phyloP scores from a whole-genome alignment of 2,329 filamentous ascomycete genomes.

The Aureobasidium mangrovei region DNA sequence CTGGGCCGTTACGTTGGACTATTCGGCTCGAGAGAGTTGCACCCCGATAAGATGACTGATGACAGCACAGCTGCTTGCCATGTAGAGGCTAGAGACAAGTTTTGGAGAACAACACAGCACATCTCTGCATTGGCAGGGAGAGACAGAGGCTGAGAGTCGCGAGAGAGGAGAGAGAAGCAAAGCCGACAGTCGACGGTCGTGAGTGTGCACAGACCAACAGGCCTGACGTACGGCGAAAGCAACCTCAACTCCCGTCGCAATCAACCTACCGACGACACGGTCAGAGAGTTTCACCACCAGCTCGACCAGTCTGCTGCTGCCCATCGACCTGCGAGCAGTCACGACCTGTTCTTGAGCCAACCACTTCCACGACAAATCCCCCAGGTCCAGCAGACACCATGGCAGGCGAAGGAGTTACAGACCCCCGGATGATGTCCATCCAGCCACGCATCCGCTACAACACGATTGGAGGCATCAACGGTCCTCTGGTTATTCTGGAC shows the following conservation, averaged over 20 bases:
- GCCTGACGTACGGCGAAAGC: too few species aligned
- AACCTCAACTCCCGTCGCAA: neutral
- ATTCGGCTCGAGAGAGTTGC: too few species aligned
- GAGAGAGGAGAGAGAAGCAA: too few species aligned
- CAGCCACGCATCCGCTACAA: conserved; percentile 83
- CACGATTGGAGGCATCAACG: conserved; percentile 96
- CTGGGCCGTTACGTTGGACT: too few species aligned
- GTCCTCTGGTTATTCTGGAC: conserved; percentile 92
- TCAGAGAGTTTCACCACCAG: neutral
- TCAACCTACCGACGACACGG: neutral
- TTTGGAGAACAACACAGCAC: too few species aligned
- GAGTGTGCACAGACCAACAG: too few species aligned
- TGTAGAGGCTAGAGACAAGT: too few species aligned
- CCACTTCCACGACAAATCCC: neutral
- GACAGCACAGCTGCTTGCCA: too few species aligned
- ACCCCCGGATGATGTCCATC: conserved; percentile 47
- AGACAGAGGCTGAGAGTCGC: too few species aligned
- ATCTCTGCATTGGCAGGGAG: too few species aligned
- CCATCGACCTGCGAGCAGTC: neutral
- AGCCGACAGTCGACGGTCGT: too few species aligned
- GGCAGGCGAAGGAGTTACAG: conserved; percentile 26
- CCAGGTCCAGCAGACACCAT: neutral
- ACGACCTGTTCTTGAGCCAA: neutral
- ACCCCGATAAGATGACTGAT: too few species aligned
- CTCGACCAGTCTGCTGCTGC: conserved; percentile 5